Conservation (phyloP, 441 rosid species). For the Brassica hybrid region DNA sequence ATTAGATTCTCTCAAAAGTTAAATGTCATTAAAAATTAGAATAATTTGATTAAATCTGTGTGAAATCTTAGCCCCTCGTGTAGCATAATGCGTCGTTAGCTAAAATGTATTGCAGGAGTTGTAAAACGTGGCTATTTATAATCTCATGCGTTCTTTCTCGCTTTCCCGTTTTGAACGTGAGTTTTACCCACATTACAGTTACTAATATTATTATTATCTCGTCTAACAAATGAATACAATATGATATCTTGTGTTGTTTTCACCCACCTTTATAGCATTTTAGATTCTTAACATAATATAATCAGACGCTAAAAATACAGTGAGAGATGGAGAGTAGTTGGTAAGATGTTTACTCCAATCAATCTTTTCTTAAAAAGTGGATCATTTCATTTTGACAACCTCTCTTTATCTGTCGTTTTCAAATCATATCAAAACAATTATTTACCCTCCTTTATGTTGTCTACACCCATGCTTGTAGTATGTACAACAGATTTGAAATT, state of each 20-base stretch:
- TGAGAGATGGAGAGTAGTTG: constrained; percentile 33
- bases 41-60: constrained; percentile 3
- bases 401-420: neutral
- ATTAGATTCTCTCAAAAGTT: constrained; percentile 34
- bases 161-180: neutral
- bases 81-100: constrained; percentile 22
- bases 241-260: neutral
- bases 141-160: neutral
- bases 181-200: neutral
- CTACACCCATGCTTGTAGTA: neutral
- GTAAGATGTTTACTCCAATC: constrained; percentile 30
- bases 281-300: neutral
- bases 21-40: constrained; percentile 1
- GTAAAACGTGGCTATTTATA: neutral
- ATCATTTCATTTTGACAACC: constrained; percentile 19
- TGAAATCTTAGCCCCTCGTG: constrained; percentile 17
- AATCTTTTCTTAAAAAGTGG: constrained; percentile 7
- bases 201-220: neutral
- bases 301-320: constrained; percentile 38
- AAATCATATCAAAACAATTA: neutral
- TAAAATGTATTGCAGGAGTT: neutral
- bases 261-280: constrained; percentile 30
- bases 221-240: neutral
- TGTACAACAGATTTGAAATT: neutral
- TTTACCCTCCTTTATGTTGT: neutral